These are phyloP conservation scores for Trichomonascaceae sp. DNA, from an alignment of 1,139 yeast species.

Conservation along the genomic window DNA sequence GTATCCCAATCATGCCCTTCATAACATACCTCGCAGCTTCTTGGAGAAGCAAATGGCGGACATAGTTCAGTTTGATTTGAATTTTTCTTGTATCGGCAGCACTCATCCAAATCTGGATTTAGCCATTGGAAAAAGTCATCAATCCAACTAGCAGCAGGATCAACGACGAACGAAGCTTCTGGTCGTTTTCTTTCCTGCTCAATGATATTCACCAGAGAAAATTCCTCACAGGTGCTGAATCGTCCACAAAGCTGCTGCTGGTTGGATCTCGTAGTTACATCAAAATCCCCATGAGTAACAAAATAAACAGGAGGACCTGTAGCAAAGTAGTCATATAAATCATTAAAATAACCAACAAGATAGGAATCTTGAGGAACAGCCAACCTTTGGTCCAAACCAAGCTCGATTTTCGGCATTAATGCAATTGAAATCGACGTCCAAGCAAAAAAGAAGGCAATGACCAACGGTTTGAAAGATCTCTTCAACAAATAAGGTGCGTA, in stretches of 20 bases:
- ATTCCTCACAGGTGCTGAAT: conserved; percentile 75
- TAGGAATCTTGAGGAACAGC: conserved; percentile 85
- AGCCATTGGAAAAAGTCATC: conserved; percentile 86
- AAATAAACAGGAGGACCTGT: conserved; percentile 92
- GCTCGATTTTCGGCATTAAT: conserved; percentile 58
- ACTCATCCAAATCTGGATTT: conserved; percentile 78
- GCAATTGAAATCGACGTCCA: conserved; percentile 66
- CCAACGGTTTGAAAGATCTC: conserved; percentile 41
- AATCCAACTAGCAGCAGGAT: conserved; percentile 86
- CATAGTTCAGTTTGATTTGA: conserved; percentile 49
- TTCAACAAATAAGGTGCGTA: conserved; percentile 58
- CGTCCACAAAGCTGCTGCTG: conserved; percentile 84
- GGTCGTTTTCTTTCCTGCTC: conserved; percentile 79
- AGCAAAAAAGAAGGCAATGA: conserved; percentile 49
- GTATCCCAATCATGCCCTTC: conserved; percentile 58
- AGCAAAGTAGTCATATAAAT: conserved; percentile 63
- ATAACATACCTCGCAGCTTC: conserved; percentile 70
- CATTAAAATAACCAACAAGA: conserved; percentile 70
- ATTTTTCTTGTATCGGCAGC: conserved; percentile 58
- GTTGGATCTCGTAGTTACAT: conserved; percentile 50
- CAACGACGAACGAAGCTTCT: conserved; percentile 57
- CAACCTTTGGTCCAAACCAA: conserved; percentile 83
- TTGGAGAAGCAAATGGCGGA: conserved; percentile 58
- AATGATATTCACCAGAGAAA: conserved; percentile 72
- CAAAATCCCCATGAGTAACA: conserved; percentile 49